Evolutionary conservation across 495 filamentous ascomycete species (phyloP).

Genomic region (Tuber indicum): DNA sequence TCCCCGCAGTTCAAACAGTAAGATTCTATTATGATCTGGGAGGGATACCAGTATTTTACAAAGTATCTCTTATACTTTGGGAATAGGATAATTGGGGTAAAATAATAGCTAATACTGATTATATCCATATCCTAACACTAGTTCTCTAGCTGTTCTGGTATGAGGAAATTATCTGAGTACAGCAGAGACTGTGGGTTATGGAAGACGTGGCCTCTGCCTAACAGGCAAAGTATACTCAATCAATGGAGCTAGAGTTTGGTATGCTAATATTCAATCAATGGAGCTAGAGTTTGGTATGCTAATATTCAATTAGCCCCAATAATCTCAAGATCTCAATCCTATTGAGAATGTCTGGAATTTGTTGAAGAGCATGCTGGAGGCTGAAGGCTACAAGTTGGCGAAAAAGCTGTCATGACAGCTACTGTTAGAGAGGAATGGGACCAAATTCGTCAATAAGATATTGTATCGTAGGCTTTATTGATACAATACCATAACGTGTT

Average conservation of each 20-base stretch:
- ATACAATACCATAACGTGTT: constrained; percentile 23
- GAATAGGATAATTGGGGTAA: neutral
- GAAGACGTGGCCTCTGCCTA: no score
- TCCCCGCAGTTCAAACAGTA: neutral
- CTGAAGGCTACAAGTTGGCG: constrained; percentile 5
- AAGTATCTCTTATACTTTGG: constrained; percentile 2
- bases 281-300: no score
- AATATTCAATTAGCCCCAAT: no score
- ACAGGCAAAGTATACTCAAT: no score
- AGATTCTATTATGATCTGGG: constrained; percentile 15
- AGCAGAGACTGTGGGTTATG: neutral
- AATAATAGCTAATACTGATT: neutral
- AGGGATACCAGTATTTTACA: neutral
- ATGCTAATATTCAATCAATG: no score
- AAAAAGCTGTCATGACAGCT: neutral
- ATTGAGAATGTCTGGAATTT: no score
- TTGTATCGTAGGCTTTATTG: constrained; percentile 13
- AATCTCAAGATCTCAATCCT: no score
- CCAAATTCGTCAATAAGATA: no score
- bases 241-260: no score
- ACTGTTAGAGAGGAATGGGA: constrained; percentile 16
- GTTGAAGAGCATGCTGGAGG: constrained; percentile 10
- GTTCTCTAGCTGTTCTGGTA: no score
- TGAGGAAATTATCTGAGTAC: constrained; percentile 7
- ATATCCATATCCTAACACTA: neutral